A percentile compares a stretch with the other conserved stretches of the same genome.
Evolutionary conservation across 768 basidiomycete species (phyloP).

Genomic region (Lactarius quietus): DNA sequence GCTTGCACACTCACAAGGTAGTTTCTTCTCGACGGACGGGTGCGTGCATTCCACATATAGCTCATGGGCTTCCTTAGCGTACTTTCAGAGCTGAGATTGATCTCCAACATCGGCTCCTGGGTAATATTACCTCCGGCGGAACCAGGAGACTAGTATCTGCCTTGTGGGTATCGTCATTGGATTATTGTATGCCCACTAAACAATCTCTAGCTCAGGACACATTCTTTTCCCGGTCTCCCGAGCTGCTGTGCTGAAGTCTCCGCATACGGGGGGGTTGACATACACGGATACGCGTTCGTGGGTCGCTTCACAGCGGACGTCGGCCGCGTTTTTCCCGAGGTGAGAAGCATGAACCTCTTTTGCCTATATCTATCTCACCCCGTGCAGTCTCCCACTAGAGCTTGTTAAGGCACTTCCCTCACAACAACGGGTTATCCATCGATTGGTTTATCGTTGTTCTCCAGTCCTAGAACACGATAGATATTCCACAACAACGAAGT

Average conservation of each 20-base stretch:
- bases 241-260: not conserved
- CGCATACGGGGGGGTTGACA: slow-evolving; percentile 31
- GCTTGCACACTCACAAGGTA: slow-evolving; percentile 35
- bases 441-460: slow-evolving; percentile 20
- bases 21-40: slow-evolving; percentile 39
- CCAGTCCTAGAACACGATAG: not conserved
- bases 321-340: slow-evolving; percentile 49
- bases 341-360: slow-evolving; percentile 27
- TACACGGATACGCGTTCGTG: slow-evolving; percentile 46
- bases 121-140: not conserved
- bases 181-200: slow-evolving; percentile 13
- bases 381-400: slow-evolving; percentile 19
- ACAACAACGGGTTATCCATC: slow-evolving; percentile 21
- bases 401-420: slow-evolving; percentile 20
- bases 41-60: slow-evolving; percentile 11
- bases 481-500: not conserved
- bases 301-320: slow-evolving; percentile 36
- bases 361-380: slow-evolving; percentile 1
- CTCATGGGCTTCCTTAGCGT: not conserved
- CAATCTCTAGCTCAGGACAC: slow-evolving; percentile 51
- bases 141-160: slow-evolving; percentile 16
- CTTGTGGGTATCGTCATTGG: slow-evolving; percentile 1
- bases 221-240: slow-evolving; percentile 41
- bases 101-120: slow-evolving; percentile 13
- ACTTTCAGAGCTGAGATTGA: slow-evolving; percentile 1